phyloP scores from a whole-genome alignment of 75 land plant species.

The Cunninghamia lanceolata region DNA sequence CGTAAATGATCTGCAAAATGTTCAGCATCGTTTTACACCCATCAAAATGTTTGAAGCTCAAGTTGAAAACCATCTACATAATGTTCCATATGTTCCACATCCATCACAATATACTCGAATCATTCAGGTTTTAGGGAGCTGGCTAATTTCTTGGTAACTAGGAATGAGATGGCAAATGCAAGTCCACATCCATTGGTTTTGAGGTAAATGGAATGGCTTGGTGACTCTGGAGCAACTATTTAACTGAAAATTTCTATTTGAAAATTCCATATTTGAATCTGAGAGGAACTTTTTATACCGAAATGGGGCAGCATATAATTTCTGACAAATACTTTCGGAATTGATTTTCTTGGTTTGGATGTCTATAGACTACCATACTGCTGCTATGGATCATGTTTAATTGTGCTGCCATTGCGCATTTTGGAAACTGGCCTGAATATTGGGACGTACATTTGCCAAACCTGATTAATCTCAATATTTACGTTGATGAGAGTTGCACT shows the following conservation, averaged over 20 bases:
- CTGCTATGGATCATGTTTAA: background rate
- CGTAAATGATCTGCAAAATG: background rate
- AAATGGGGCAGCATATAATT: too few relatives aligned
- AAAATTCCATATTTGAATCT: background rate
- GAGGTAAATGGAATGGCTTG: background rate
- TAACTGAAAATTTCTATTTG: background rate
- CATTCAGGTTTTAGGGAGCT: background rate
- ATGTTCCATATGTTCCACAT: background rate
- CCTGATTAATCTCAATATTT: background rate
- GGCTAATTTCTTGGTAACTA: background rate
- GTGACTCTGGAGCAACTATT: background rate
- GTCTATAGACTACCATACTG: background rate
- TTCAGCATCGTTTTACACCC: background rate
- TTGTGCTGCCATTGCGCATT: background rate
- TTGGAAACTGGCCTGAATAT: background rate
- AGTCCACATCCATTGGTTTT: background rate
- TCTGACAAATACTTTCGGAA: background rate
- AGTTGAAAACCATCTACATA: background rate
- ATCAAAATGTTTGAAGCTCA: background rate
- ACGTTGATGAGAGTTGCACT: background rate
- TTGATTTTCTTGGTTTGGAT: background rate
- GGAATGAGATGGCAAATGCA: background rate
- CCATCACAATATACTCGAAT: background rate
- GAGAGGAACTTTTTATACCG: background rate
- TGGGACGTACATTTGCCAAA: background rate